phyloP scores from a whole-genome alignment of 306 rosid genomes.

The Quercus ilex region DNA sequence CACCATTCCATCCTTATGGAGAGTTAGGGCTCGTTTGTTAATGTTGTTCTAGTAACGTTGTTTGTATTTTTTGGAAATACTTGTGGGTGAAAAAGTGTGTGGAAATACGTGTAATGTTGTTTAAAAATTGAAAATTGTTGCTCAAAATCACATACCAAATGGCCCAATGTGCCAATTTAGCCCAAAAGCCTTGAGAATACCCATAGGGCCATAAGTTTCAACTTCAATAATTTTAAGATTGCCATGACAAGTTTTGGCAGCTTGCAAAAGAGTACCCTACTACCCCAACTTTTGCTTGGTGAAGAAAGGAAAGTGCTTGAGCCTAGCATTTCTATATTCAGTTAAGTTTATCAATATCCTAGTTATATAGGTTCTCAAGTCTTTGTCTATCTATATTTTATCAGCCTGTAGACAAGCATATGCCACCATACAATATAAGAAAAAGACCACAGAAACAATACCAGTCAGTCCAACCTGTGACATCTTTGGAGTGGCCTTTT shows the following conservation, averaged over 20 bases:
- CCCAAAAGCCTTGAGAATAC: neutral
- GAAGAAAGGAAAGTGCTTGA: neutral
- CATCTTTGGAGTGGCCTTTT: conserved; percentile 86
- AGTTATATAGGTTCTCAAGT: neutral
- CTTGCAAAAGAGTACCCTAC: neutral
- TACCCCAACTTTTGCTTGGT: neutral
- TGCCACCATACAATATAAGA: conserved; percentile 15
- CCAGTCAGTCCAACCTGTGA: conserved; percentile 84
- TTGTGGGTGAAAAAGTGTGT: too few relatives aligned
- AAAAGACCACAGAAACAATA: conserved; percentile 45
- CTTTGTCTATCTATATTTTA: neutral
- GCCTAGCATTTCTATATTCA: neutral
- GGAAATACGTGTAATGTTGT: too few relatives aligned
- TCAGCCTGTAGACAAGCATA: neutral
- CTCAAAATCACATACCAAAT: too few relatives aligned
- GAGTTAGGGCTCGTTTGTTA: neutral
- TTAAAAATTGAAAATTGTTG: too few relatives aligned
- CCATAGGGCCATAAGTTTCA: neutral
- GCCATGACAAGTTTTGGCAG: neutral
- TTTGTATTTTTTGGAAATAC: too few relatives aligned
- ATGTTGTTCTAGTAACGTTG: too few relatives aligned
- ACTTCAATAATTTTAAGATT: too few relatives aligned
- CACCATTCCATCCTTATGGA: neutral
- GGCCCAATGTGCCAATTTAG: neutral
- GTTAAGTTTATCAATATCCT: neutral